Base-by-base conservation (phyloP, 73 alveolate species). In the Tetrahymena borealis region DNA sequence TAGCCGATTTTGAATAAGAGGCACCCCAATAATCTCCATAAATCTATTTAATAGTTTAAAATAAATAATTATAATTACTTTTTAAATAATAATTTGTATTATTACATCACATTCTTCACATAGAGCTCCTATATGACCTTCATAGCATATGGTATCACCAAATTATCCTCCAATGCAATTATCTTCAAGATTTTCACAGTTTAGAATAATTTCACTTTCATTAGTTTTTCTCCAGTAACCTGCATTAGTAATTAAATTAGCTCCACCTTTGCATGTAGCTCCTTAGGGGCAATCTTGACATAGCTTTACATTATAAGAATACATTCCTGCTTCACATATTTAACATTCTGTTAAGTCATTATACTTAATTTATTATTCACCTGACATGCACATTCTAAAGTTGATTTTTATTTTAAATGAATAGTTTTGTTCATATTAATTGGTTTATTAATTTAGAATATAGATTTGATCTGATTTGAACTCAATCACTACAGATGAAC, bases 191-290 rank as follows among this genome's bases (percentile, higher is more conserved):
- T 91, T 42, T 33, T 40, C 40, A 35, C 94, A 91, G 16, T 78
- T 40, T 16, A 94, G 7, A 35, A 95, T 36, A 8, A 90, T 92
- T 36, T 91, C 96, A 92, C 94, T 92, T 31, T 38, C n/a, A 15
- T 92, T 32, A 9, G 92, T n/a, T 24, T 77, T 32, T 92, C 98
- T 94, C 97, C 98, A 95, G 60, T 95, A 95, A 0, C 96, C 97
- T 8, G 90, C 90, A n/a, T 38, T 4, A 16, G 96, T 94, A 7
- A 18, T 38, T 15, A 96, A 33, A n/a, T 36, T 18, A 39, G 16
- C 37, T n/a, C 97, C 95, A 15, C 96, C 96, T 33, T 15, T 12
- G 60, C 96, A 94, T 7, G 15, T 33, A 60, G 95, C 96, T 24
- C 93, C 94, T n/a, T 32, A 36, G 5, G 96, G 96, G 33, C 96